Evolutionary conservation across 2,329 filamentous ascomycete species (phyloP).

Genomic region (Catunica adiposa): DNA sequence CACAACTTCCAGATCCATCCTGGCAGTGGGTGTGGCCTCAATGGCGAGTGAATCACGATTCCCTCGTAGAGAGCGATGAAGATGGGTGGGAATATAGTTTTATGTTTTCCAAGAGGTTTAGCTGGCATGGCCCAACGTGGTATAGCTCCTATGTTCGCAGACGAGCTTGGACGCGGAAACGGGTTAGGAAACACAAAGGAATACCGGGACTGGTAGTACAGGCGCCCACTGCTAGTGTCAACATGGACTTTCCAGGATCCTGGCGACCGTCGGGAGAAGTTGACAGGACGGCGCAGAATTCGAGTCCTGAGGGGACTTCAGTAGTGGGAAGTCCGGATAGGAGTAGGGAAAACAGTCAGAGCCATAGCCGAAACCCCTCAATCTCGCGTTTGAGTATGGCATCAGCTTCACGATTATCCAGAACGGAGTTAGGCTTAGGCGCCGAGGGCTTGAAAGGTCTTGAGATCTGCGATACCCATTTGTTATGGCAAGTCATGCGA

Average conservation of each 20-base stretch:
- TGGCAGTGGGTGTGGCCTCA: constrained; percentile 77
- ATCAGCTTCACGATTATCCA: constrained; percentile 18
- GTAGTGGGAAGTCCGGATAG: no score
- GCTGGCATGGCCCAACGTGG: constrained; percentile 85
- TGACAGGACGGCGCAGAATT: not conserved
- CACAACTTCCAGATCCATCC: constrained; percentile 82
- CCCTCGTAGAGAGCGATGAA: constrained; percentile 53
- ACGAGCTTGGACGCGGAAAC: constrained; percentile 70
- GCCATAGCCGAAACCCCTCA: constrained; percentile 7
- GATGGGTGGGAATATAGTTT: constrained; percentile 96
- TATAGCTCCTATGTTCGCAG: constrained; percentile 90
- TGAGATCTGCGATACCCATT: constrained; percentile 43
- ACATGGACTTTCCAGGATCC: constrained; percentile 1
- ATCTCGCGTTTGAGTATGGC: constrained; percentile 8
- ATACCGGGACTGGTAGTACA: constrained; percentile 17
- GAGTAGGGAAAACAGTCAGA: not conserved
- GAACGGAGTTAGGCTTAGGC: constrained; percentile 29
- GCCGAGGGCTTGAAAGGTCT: constrained; percentile 36
- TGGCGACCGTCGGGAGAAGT: not conserved
- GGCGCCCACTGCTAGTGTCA: not conserved
- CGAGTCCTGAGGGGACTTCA: no score
- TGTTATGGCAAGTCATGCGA: constrained; percentile 52
- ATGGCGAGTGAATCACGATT: constrained; percentile 53
- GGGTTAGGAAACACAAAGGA: constrained; percentile 43
- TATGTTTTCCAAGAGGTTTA: constrained; percentile 55